These are phyloP conservation scores for Nannochloris sp. DNA, from an alignment of 139 green algal species.

Conservation along the genomic window DNA sequence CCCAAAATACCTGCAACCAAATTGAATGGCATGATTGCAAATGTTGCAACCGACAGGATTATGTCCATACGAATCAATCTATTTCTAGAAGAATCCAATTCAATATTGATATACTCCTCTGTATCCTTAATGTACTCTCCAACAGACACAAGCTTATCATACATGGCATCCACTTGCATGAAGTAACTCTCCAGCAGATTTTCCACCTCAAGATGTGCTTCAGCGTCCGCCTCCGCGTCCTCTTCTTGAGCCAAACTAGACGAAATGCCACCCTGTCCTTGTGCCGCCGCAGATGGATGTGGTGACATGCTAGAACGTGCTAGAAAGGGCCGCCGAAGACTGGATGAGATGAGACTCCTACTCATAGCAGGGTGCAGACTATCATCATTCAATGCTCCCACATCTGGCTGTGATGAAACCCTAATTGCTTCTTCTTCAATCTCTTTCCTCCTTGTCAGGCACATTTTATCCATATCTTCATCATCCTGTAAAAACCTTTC, in stretches of 20 bases:
- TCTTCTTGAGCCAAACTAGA: neutral
- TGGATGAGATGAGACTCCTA: neutral
- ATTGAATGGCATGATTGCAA: conserved; percentile 51
- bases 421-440: conserved; percentile 15
- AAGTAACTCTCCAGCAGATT: conserved; percentile 59
- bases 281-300: neutral
- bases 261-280: neutral
- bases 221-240: conserved; percentile 22
- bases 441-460: conserved; percentile 47
- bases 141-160: conserved; percentile 57
- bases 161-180: conserved; percentile 54
- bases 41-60: conserved; percentile 54
- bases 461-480: conserved; percentile 79
- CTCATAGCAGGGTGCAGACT: neutral
- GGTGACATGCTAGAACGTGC: neutral
- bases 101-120: conserved; percentile 62
- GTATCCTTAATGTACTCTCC: conserved; percentile 56
- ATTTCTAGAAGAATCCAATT: conserved; percentile 45
- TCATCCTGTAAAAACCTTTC: conserved; percentile 71
- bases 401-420: conserved; percentile 4
- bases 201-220: conserved; percentile 38
- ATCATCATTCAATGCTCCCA: neutral
- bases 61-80: conserved; percentile 60
- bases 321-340: neutral
- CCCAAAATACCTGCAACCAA: conserved; percentile 65